phyloP scores from a whole-genome alignment of 1,284 basidiomycete species.

The Fistulina hepatica region DNA sequence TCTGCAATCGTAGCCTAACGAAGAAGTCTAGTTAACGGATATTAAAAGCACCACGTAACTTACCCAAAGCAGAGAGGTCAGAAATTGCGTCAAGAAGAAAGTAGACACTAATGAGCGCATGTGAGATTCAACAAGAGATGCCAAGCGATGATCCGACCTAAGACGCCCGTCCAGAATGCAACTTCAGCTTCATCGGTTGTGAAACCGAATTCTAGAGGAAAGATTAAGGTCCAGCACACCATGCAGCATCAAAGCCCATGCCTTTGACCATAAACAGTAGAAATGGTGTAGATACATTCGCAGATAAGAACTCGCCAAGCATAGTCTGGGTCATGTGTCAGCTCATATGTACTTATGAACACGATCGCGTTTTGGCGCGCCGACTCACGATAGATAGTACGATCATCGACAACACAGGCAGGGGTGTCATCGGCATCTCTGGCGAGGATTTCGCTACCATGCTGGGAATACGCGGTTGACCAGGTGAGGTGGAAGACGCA shows the following conservation, averaged over 20 bases:
- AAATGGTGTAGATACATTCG: slow-evolving; percentile 85
- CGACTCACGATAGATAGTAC: slow-evolving; percentile 79
- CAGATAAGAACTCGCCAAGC: slow-evolving; percentile 86
- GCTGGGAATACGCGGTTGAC: slow-evolving; percentile 62
- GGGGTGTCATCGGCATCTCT: slow-evolving; percentile 62
- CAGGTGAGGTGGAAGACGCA: slow-evolving; percentile 21
- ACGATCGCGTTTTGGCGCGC: background rate
- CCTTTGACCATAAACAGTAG: slow-evolving; percentile 89
- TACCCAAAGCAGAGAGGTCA: slow-evolving; percentile 87
- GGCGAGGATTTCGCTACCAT: slow-evolving; percentile 57
- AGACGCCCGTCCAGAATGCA: slow-evolving; percentile 77
- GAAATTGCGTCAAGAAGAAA: slow-evolving; percentile 81
- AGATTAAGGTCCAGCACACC: background rate
- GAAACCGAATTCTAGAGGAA: slow-evolving; percentile 46
- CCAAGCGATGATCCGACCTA: slow-evolving; percentile 56
- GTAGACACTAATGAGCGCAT: slow-evolving; percentile 44
- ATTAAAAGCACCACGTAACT: slow-evolving; percentile 12
- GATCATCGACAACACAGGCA: slow-evolving; percentile 82
- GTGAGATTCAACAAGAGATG: slow-evolving; percentile 10
- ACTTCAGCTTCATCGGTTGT: slow-evolving; percentile 62
- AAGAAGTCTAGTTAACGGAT: slow-evolving; percentile 15
- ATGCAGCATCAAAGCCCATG: slow-evolving; percentile 20
- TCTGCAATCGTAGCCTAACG: slow-evolving; percentile 94
- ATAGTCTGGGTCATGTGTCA: slow-evolving; percentile 51
- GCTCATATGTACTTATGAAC: slow-evolving; percentile 2